Base-by-base conservation (phyloP, 2,329 filamentous ascomycete species). In the Ophiostoma fasciatum region DNA sequence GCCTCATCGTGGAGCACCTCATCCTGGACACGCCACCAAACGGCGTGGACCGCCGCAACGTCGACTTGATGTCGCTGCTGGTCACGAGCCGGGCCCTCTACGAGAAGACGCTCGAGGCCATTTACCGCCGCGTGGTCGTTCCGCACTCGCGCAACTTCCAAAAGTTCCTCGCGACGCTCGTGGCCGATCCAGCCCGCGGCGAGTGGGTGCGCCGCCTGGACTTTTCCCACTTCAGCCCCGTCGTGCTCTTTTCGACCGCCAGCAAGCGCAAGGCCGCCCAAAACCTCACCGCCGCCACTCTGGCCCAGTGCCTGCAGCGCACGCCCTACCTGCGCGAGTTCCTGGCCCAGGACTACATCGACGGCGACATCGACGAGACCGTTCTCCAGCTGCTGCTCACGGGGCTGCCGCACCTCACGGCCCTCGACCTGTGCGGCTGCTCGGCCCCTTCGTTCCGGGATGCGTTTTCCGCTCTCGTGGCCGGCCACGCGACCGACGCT, bases 141-240 rank as follows among this genome's bases (percentile, higher is more conserved):
- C 82, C 82, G 6, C 82, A 87, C 62, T 88, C 82, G 19, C 66
- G 75, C 41, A 83, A 85, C 52, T 90, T 87, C 59, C 76, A 76
- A 51, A 88, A 88, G 57, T 83, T 85, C 47, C 68, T 85, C 33
- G 63, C 66, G 39, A 81, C 82, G 49, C 64, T 88, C 45, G 61
- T 63, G 31, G 60, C 69, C 40, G 75, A 85, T 51, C 71, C 74
- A 3, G 63, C 74, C 8, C 63, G 87, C 36, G 82, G 82, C 31
- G 78, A 74, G 28, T 74, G 87, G 48, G 80, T 88, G 30, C 74
- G 79, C 39, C 77, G 82, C 34, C 62, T 88, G 31, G 82, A 90
- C 58, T 87, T 90, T 49, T 85, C 80, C 43, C 82, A 87, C 61
- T 87, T 87, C 58, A 87, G 83, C 53, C 82, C 81, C 17, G 74